Base-by-base conservation (phyloP, 2,329 filamentous ascomycete species). In the Hymenoscyphus repandus region DNA sequence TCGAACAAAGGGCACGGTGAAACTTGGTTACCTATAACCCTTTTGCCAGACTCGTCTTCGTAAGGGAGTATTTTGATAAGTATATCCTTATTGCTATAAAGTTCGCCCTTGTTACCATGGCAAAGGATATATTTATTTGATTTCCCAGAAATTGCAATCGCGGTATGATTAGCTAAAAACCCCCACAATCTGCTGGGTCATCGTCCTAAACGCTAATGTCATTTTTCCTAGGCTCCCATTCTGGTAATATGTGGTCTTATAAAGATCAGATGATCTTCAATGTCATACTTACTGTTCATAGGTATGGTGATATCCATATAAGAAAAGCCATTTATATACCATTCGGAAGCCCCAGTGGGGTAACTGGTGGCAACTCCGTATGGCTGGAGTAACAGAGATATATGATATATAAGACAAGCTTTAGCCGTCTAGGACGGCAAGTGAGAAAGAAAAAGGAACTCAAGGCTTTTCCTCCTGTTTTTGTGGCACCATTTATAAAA, bases 81-180 rank as follows among this genome's bases (percentile, higher is more conserved):
- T 6, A 50, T 36, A 38, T 52, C 42, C 40, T 50, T 57, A 42
- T 57, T 57, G 32, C 32, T 30, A 47, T 40, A 47, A 32, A 42
- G 32, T 37, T 55, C 6, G 36, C 50, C 47, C 41, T 55, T 51
- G 33, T 55, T 50, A 31, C 52, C 44, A 46, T 55, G 17, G 27
- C 36, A n/a, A 39, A 57, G 55, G 47, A 55, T 30, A 49, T 57
- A 30, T 6, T 33, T 48, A 30, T 56, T 58, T 45, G 46, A 49
- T 44, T 56, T 50, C 17, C 32, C 22, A 45, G 48, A 56, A 33
- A 47, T 56, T 34, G 55, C 27, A 31, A 34, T 52, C 15, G 51
- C 12, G 27, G 31, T 53, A 44, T 49, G 27, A 27, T 49, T 39
- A 11, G 46, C 47, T 11, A 53, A 20, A 42, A 55, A 48, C 38